Evolutionary conservation across 371 early-diverging fungal species (phyloP).

Genomic region (Dentiscutata heterogama): DNA sequence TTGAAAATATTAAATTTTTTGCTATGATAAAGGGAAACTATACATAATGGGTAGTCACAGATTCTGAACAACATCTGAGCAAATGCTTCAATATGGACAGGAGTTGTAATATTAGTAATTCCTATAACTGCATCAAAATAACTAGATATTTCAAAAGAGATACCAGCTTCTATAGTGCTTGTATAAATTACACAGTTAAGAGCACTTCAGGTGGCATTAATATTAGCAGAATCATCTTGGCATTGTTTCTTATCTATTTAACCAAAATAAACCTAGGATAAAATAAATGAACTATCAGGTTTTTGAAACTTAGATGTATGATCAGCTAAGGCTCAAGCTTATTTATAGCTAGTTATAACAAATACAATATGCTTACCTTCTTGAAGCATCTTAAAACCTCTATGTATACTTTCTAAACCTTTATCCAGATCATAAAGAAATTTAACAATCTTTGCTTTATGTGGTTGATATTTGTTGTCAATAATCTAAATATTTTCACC

Average conservation of each 20-base stretch:
- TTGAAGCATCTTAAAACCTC: background rate
- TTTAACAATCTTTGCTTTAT: too few species aligned
- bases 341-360: background rate
- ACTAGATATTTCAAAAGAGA: background rate
- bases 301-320: background rate
- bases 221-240: background rate
- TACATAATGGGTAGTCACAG: background rate
- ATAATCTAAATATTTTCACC: too few species aligned
- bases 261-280: background rate
- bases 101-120: background rate
- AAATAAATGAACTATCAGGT: background rate
- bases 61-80: background rate
- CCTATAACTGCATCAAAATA: constrained; percentile 24
- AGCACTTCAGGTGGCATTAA: background rate
- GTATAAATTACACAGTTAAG: background rate
- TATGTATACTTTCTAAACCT: background rate
- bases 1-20: background rate
- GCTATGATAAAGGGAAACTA: background rate
- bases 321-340: background rate
- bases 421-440: background rate
- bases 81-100: background rate
- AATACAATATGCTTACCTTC: background rate
- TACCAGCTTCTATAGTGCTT: constrained; percentile 8
- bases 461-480: too few species aligned
- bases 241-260: background rate